Evolutionary conservation across 805 yeast species (phyloP).

Genomic region (Candida oleophila): DNA sequence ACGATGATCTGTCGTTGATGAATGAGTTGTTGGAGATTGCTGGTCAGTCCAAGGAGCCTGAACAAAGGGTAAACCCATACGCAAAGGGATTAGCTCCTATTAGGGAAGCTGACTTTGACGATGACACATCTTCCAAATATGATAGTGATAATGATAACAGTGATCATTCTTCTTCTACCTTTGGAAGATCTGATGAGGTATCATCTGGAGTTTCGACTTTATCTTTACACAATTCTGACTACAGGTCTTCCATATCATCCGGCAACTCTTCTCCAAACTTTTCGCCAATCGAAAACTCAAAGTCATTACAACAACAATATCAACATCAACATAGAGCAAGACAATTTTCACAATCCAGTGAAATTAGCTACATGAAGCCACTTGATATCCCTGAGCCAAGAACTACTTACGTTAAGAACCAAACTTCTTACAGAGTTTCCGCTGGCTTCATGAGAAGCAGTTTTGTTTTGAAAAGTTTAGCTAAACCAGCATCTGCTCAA

Average conservation of each 20-base stretch:
- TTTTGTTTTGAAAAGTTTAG: slow-evolving; percentile 29
- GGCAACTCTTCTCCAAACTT: slow-evolving; percentile 22
- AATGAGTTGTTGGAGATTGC: slow-evolving; percentile 5
- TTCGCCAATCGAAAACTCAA: slow-evolving; percentile 14
- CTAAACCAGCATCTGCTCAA: not conserved
- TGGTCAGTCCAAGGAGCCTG: not conserved
- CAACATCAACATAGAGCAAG: slow-evolving; percentile 11
- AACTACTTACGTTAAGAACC: slow-evolving; percentile 5
- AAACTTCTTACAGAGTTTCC: slow-evolving; percentile 27
- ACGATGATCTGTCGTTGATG: slow-evolving; percentile 7
- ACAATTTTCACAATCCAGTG: slow-evolving; percentile 14
- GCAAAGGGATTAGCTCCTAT: slow-evolving; percentile 37
- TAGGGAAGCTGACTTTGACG: slow-evolving; percentile 32
- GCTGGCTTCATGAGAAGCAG: slow-evolving; percentile 45
- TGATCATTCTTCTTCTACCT: slow-evolving; percentile 13
- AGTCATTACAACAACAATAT: slow-evolving; percentile 4
- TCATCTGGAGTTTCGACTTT: slow-evolving; percentile 33
- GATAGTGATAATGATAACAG: slow-evolving; percentile 21
- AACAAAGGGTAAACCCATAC: slow-evolving; percentile 6
- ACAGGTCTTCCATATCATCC: slow-evolving; percentile 35
- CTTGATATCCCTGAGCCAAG: slow-evolving; percentile 11
- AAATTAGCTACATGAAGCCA: slow-evolving; percentile 18
- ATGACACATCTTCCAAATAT: slow-evolving; percentile 31
- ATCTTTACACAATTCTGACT: slow-evolving; percentile 39
- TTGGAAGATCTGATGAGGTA: slow-evolving; percentile 18